Evolutionary conservation across 2,329 filamentous ascomycete species (phyloP).

Genomic region (Diplocarpon rosae): DNA sequence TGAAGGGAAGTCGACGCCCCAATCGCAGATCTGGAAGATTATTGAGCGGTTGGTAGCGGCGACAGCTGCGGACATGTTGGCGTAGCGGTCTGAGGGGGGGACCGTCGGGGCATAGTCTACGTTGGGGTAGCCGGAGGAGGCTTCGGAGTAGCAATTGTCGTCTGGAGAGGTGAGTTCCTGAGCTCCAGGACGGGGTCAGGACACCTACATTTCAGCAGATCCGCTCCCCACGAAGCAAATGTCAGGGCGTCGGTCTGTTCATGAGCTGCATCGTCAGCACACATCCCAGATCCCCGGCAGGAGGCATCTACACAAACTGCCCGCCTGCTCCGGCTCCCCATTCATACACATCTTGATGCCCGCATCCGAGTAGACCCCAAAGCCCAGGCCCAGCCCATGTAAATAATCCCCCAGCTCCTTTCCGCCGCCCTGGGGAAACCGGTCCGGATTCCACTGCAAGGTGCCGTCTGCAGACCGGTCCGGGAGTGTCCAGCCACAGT

Average conservation of each 20-base stretch:
- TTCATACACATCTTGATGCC: conserved; percentile 26
- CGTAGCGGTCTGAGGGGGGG: conserved; percentile 27
- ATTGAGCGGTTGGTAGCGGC: conserved; percentile 23
- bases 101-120: conserved; percentile 26
- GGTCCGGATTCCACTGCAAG: conserved; percentile 32
- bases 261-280: conserved; percentile 11
- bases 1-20: conserved; percentile 32
- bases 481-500: conserved; percentile 39
- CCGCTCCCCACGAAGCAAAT: conserved; percentile 26
- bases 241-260: conserved; percentile 20
- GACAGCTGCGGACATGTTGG: conserved; percentile 29
- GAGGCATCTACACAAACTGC: conserved; percentile 20
- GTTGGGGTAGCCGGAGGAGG: conserved; percentile 28
- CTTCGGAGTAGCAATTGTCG: conserved; percentile 29
- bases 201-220: conserved; percentile 33
- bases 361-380: conserved; percentile 34
- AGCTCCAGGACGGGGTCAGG: too few species aligned
- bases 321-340: conserved; percentile 18
- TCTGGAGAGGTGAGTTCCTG: too few species aligned
- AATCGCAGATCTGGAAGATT: conserved; percentile 32
- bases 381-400: conserved; percentile 31
- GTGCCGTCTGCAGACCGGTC: conserved; percentile 26
- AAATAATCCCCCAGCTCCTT: conserved; percentile 33
- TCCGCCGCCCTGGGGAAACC: conserved; percentile 31
- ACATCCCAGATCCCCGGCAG: not conserved